Conservation (phyloP, 352 stramenopile genomes). For the Phytophthora citrophthora region DNA sequence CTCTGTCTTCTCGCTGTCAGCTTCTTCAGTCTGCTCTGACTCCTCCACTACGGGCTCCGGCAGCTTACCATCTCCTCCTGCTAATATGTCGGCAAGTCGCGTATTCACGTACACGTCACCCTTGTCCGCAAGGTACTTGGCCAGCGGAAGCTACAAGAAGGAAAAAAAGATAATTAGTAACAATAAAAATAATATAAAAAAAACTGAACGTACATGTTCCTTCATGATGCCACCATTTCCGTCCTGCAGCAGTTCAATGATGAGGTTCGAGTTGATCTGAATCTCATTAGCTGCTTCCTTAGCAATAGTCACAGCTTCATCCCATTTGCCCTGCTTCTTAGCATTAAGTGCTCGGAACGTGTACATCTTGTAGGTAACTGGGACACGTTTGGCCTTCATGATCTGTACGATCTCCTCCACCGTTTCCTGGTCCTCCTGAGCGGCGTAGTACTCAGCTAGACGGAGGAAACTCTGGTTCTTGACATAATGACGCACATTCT, state of each 20-base stretch:
- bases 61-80: constrained; percentile 44
- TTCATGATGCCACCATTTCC: constrained; percentile 65
- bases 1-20: constrained; percentile 13
- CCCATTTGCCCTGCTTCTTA: constrained; percentile 63
- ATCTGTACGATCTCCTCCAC: constrained; percentile 70
- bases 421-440: constrained; percentile 54
- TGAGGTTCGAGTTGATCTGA: constrained; percentile 84
- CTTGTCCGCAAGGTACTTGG: constrained; percentile 83
- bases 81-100: constrained; percentile 62
- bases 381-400: constrained; percentile 54
- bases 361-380: constrained; percentile 75
- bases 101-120: constrained; percentile 77
- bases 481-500: constrained; percentile 80
- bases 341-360: constrained; percentile 75
- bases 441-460: constrained; percentile 69
- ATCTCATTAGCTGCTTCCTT: constrained; percentile 64
- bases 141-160: constrained; percentile 58
- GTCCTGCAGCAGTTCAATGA: constrained; percentile 72
- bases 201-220: constrained; percentile 45
- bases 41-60: constrained; percentile 30
- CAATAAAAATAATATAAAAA: not conserved
- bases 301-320: constrained; percentile 67
- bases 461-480: constrained; percentile 82
- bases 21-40: constrained; percentile 17
- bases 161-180: constrained; percentile 1